Evolutionary conservation across 805 yeast genomes (phyloP).

Genomic region (Priceomyces castillae): DNA sequence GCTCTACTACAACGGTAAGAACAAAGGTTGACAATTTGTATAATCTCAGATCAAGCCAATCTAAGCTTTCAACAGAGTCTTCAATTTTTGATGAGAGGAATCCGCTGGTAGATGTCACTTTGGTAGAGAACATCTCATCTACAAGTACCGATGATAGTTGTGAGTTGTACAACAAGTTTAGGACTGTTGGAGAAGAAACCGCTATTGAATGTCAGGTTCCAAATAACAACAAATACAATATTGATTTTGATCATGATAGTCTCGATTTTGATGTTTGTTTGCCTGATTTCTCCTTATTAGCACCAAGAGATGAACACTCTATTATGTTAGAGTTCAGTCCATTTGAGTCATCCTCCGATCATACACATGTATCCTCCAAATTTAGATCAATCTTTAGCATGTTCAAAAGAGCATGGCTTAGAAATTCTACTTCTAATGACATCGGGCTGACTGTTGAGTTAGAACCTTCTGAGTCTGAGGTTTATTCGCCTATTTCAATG

Average conservation of each 20-base stretch:
- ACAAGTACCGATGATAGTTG: background rate
- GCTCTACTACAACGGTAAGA: background rate
- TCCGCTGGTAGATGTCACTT: background rate
- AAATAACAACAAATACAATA: background rate
- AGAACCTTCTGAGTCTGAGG: background rate
- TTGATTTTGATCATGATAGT: conserved; percentile 7
- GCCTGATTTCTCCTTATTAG: background rate
- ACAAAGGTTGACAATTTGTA: background rate
- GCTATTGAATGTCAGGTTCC: background rate
- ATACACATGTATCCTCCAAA: background rate
- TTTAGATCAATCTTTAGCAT: background rate
- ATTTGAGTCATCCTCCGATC: conserved; percentile 1
- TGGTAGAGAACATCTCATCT: background rate
- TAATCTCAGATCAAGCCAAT: conserved; percentile 1
- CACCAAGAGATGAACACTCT: background rate
- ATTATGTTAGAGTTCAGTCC: conserved; percentile 3
- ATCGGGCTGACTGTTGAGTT: background rate
- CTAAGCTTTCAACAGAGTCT: background rate
- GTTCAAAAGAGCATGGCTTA: background rate
- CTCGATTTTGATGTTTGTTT: conserved; percentile 6
- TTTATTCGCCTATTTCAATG: conserved; percentile 7
- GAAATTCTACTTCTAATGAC: background rate
- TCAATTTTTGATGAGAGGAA: background rate
- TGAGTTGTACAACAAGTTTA: conserved; percentile 4
- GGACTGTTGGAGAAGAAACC: background rate